Evolutionary conservation across 2,329 filamentous ascomycete species (phyloP), one percentile per base, ranked within the genome.

Genomic region (Daldinia sp.): DNA sequence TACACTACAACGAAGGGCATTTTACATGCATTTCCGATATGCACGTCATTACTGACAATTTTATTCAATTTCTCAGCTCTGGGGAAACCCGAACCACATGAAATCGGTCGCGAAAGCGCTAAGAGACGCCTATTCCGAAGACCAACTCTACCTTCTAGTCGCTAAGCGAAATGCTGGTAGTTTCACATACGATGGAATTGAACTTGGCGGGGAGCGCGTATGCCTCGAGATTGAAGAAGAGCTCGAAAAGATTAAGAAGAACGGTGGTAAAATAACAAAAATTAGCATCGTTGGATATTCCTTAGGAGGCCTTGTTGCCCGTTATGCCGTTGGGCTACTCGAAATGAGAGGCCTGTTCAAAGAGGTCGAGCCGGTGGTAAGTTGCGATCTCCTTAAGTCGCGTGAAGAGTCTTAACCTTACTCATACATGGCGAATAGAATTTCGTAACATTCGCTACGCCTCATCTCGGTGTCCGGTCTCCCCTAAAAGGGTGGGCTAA

Each of bases 211-310:
- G 74, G 89, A 92, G 81, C 86, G 89, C 51, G 86, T 92, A 6
- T 90, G 88, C 72, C 81, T 85, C 68, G 89, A 92, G 81, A 90
- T 92, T 65, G 88, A 91, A 76, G 85, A 91, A 73, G 85, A 90
- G 74, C 77, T 92, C 62, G 84, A 85, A 63, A 78, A 79, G 50
- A 85, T 90, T 58, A 85, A 87, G 55, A 81, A 82, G 46, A 82
- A 85, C 30, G 94, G 93, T 23, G 88, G 91, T 72, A 86, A 88
- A 46, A 91, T 98, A 75, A 90, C 82, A 54, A 97, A 94, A 81
- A 84, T 98, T 71, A 97, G 94, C 78, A 84, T 98, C 44, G 87
- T 95, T 48, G 95, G 95, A 42, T 98, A 98, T 79, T 97, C 93
- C 0, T 85, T 98, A 1, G 95, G 95, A 51, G 95, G 95, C 0